Evolutionary conservation across 352 stramenopile genomes (phyloP), one percentile per base, ranked within the genome.

Genomic region (Globisporangium lucens): DNA sequence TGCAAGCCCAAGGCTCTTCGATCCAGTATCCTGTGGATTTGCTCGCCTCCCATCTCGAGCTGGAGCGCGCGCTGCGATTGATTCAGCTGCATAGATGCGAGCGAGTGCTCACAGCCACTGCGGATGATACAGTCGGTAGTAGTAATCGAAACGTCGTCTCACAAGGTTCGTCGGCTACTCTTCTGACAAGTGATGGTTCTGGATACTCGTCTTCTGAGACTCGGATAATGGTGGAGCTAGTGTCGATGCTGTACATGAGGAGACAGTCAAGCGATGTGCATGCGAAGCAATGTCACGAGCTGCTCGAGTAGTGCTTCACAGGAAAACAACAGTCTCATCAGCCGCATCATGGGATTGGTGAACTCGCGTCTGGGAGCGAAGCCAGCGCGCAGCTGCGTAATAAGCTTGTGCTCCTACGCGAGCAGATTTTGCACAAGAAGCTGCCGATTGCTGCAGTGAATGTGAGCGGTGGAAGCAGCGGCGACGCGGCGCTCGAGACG

Each of bases 21-120:
- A 59, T 49, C 15, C 29, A n/a, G 3, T 29, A 75, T 43, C 70
- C 76, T 38, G 24, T 59, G 1, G 79, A 90, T 53, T 27, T 87
- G 22, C 64, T 85, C 20, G 61, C 74, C 2, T 90, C 79, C 5
- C 71, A 87, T 17, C 72, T 68, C 33, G 82, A 90, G 56, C 38
- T 82, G 17, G 74, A 78, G 36, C 72, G 70, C 33, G 56, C 66
- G 24, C 65, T 70, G 12, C 52, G 71, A 2, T 61, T 79, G 62
- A 56, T 79, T 61, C 71, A 80, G 51, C 41, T 83, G 15, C 69
- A 83, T 57, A 17, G 63, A 8, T 58, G 71, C 15, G 73, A 78
- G 59, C 68, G 68, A 35, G 49, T 69, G 3, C 67, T 81, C 13
- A 65, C 73, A 27, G 35, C 73, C 9, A 79, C 63, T 2, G 67